phyloP scores from a whole-genome alignment of 257 asterid genomes.

The Primulina eburnea region DNA sequence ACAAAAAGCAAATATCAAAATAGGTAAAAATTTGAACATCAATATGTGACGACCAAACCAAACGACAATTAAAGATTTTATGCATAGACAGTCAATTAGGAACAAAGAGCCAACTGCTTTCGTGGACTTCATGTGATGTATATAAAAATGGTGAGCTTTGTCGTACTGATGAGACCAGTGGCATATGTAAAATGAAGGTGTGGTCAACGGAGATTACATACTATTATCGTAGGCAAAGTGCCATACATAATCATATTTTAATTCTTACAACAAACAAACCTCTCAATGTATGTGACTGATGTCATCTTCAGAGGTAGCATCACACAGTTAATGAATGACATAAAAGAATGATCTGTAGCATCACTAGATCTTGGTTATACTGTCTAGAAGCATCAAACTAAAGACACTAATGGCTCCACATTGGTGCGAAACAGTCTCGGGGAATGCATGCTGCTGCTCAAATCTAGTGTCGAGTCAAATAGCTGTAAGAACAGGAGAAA shows the following conservation, averaged over 20 bases:
- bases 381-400: not conserved
- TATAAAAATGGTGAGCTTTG: not conserved
- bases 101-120: not conserved
- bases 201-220: not conserved
- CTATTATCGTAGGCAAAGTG: not conserved
- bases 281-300: conserved; percentile 2
- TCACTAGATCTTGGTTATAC: not conserved
- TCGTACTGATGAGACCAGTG: too few species aligned
- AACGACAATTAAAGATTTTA: conserved; percentile 9
- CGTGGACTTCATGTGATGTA: not conserved
- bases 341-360: not conserved
- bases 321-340: not conserved
- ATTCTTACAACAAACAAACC: not conserved
- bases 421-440: not conserved
- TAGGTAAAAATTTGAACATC: conserved; percentile 13
- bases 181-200: too few species aligned
- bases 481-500: not conserved
- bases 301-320: not conserved
- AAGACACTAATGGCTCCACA: not conserved
- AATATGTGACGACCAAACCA: not conserved
- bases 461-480: not conserved
- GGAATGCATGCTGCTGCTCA: not conserved
- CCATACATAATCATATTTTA: not conserved
- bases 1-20: conserved; percentile 11
- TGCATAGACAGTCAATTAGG: conserved; percentile 1